Evolutionary conservation across 2,329 filamentous ascomycete species (phyloP).

Genomic region (Penicillium olsonii): DNA sequence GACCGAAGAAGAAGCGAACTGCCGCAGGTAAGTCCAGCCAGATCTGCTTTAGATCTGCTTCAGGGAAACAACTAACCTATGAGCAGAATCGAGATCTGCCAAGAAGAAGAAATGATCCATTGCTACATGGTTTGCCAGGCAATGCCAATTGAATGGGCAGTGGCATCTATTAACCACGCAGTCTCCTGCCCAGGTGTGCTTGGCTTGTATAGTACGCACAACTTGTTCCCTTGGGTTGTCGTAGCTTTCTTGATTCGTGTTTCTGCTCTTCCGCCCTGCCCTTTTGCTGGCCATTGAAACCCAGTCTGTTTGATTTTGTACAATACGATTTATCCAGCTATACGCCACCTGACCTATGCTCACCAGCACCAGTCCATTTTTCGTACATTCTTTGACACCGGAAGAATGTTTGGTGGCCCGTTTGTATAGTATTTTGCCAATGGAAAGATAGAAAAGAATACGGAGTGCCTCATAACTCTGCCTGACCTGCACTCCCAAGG

Average conservation of each 20-base stretch:
- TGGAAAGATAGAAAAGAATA: too few relatives aligned
- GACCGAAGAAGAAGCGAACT: constrained; percentile 84
- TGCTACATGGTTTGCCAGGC: neutral
- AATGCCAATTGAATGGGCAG: neutral
- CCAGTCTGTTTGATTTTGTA: neutral
- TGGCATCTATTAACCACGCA: neutral
- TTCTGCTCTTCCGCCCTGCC: neutral
- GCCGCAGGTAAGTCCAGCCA: constrained; percentile 37
- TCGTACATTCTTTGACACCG: too few relatives aligned
- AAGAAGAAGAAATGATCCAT: constrained; percentile 29
- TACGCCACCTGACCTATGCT: neutral
- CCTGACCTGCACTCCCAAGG: too few relatives aligned
- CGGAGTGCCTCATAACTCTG: too few relatives aligned
- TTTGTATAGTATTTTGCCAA: too few relatives aligned
- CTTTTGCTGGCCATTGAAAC: neutral
- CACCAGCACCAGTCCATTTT: too few relatives aligned
- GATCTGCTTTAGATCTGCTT: neutral
- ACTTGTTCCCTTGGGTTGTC: neutral
- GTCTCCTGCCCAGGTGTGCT: neutral
- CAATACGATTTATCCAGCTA: neutral
- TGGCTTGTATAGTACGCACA: neutral
- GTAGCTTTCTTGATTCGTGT: neutral
- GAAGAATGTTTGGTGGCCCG: too few relatives aligned
- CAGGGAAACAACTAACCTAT: constrained; percentile 1
- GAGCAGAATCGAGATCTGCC: constrained; percentile 25